A percentile compares a stretch with the other conserved stretches of the same genome.
phyloP scores from a whole-genome alignment of 2,329 filamentous ascomycete species.

The Massarina eburnea region DNA sequence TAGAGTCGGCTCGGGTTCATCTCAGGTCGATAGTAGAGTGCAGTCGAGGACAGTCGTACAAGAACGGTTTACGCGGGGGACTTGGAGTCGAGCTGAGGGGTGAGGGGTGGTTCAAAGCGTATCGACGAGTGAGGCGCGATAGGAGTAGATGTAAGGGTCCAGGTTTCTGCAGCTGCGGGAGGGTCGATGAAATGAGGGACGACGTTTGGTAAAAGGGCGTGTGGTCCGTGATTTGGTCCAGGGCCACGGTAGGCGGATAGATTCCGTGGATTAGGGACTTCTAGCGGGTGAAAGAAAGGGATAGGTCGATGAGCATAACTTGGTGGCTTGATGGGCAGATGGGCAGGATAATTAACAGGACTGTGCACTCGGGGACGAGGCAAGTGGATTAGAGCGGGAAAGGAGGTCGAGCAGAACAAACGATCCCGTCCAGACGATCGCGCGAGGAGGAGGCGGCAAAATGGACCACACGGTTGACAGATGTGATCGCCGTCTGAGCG shows the following conservation, averaged over 20 bases:
- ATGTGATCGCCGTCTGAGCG: conserved; percentile 23
- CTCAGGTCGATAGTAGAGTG: conserved; percentile 25
- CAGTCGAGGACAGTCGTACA: conserved; percentile 15
- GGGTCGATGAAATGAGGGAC: conserved; percentile 45
- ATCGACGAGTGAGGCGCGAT: conserved; percentile 39
- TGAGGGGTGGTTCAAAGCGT: conserved; percentile 37
- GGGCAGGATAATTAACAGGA: conserved; percentile 40
- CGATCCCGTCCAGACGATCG: conserved; percentile 10
- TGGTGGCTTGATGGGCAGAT: conserved; percentile 40
- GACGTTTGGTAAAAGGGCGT: conserved; percentile 44
- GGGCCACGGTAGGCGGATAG: conserved; percentile 46
- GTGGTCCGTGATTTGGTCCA: conserved; percentile 44
- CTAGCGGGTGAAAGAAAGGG: conserved; percentile 44
- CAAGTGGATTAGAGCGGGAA: conserved; percentile 35
- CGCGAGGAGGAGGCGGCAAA: conserved; percentile 10
- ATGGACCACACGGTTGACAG: conserved; percentile 23
- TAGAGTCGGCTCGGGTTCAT: conserved; percentile 33
- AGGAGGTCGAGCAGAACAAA: conserved; percentile 24
- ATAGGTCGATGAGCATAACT: conserved; percentile 44
- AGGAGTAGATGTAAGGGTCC: conserved; percentile 43
- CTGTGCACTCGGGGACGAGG: conserved; percentile 39
- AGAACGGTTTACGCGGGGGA: conserved; percentile 18
- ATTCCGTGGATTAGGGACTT: conserved; percentile 41
- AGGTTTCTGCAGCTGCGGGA: conserved; percentile 43
- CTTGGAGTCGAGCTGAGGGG: conserved; percentile 22